phyloP scores from a whole-genome alignment of 2,329 filamentous ascomycete genomes.

The Verruconis gallopava region DNA sequence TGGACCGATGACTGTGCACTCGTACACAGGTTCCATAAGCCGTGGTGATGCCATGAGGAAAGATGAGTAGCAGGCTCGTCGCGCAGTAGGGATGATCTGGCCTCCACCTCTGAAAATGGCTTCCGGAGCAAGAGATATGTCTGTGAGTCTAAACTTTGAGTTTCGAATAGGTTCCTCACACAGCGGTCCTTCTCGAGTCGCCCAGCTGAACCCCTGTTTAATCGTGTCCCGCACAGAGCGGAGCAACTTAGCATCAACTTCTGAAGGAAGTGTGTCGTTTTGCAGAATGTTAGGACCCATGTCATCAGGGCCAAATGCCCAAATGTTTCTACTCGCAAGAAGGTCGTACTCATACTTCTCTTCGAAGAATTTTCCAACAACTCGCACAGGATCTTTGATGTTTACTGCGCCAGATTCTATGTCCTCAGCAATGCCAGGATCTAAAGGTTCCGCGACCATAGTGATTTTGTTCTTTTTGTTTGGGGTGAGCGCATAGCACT shows the following conservation, averaged over 20 bases:
- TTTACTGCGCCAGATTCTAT: slow-evolving; percentile 84
- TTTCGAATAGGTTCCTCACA: slow-evolving; percentile 99
- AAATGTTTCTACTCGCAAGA: slow-evolving; percentile 85
- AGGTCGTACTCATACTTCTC: slow-evolving; percentile 96
- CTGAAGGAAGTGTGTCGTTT: slow-evolving; percentile 87
- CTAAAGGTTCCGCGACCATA: slow-evolving; percentile 92
- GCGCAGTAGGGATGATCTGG: slow-evolving; percentile 91
- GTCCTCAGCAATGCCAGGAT: slow-evolving; percentile 87
- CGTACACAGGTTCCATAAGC: slow-evolving; percentile 93
- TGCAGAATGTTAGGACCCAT: slow-evolving; percentile 90
- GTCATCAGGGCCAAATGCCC: slow-evolving; percentile 96
- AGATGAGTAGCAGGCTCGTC: slow-evolving; percentile 84
- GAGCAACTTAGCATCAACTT: slow-evolving; percentile 87
- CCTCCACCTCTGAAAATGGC: slow-evolving; percentile 91
- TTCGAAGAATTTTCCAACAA: slow-evolving; percentile 93
- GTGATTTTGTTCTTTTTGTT: slow-evolving; percentile 99
- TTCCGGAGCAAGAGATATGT: slow-evolving; percentile 73
- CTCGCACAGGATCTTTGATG: slow-evolving; percentile 84
- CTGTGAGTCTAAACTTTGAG: slow-evolving; percentile 92
- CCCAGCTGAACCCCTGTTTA: slow-evolving; percentile 94
- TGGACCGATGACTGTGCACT: slow-evolving; percentile 82
- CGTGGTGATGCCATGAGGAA: slow-evolving; percentile 95
- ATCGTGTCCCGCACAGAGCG: slow-evolving; percentile 83
- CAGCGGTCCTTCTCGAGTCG: slow-evolving; percentile 82
- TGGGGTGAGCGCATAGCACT: slow-evolving; percentile 93